A percentile compares a stretch with the other conserved stretches of the same genome.
phyloP scores from a whole-genome alignment of 805 yeast genomes.

The Candida succiphila region DNA sequence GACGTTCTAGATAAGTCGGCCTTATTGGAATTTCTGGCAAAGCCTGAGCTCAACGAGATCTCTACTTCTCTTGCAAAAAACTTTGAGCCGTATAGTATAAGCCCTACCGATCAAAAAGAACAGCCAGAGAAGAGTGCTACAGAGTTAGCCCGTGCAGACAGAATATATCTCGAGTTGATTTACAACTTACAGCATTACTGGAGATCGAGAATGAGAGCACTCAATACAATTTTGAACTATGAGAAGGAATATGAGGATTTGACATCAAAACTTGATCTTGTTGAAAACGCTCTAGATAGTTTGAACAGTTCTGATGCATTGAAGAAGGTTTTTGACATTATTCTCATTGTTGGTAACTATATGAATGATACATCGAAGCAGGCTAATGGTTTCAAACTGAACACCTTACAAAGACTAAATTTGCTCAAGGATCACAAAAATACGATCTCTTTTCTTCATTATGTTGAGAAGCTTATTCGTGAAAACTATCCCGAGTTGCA shows the following conservation, averaged over 20 bases:
- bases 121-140: slow-evolving; percentile 61
- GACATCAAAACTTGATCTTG: slow-evolving; percentile 49
- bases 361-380: slow-evolving; percentile 93
- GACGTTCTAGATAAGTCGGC: slow-evolving; percentile 62
- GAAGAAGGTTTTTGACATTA: slow-evolving; percentile 68
- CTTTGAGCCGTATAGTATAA: slow-evolving; percentile 72
- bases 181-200: slow-evolving; percentile 83
- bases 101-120: slow-evolving; percentile 39
- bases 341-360: slow-evolving; percentile 86
- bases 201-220: slow-evolving; percentile 83
- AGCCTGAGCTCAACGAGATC: slow-evolving; percentile 66
- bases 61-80: slow-evolving; percentile 61
- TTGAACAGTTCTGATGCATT: slow-evolving; percentile 59
- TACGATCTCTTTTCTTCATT: slow-evolving; percentile 82
- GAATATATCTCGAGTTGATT: slow-evolving; percentile 71
- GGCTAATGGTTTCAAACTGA: slow-evolving; percentile 85
- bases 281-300: slow-evolving; percentile 67
- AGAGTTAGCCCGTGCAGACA: slow-evolving; percentile 81
- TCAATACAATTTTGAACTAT: slow-evolving; percentile 57
- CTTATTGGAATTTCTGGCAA: slow-evolving; percentile 76
- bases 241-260: slow-evolving; percentile 74
- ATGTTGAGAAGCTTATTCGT: slow-evolving; percentile 83
- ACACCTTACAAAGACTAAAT: slow-evolving; percentile 80
- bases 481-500: slow-evolving; percentile 73
- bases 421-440: slow-evolving; percentile 87